Percentiles rank a stretch among this genome's conserved stretches.
Evolutionary conservation across 129 eudicot genomes (phyloP).

Genomic region (Centella asiatica): DNA sequence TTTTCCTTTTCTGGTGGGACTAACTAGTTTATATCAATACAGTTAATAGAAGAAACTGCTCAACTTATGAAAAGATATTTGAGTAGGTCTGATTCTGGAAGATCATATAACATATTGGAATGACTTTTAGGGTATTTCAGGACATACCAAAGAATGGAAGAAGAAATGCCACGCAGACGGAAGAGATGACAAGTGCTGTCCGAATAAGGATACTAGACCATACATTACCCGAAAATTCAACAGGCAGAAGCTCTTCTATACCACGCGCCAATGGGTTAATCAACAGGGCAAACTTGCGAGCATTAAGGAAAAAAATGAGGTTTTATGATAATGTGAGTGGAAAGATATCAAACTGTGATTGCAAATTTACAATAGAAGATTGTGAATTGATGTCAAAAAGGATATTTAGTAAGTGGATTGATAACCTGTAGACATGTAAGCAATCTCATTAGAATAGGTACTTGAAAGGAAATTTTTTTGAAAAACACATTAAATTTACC

Average conservation of each 20-base stretch:
- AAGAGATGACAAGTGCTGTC: conserved; percentile 58
- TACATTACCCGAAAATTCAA: conserved; percentile 23
- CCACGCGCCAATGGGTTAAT: conserved; percentile 89
- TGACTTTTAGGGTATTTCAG: background rate
- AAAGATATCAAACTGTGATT: conserved; percentile 10
- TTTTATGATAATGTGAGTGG: background rate
- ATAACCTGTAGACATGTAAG: conserved; percentile 50
- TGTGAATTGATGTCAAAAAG: conserved; percentile 21
- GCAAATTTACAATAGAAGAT: background rate
- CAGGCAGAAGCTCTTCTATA: conserved; percentile 80
- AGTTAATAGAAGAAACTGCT: background rate
- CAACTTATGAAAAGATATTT: background rate
- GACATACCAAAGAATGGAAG: conserved; percentile 83
- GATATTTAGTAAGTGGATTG: conserved; percentile 84
- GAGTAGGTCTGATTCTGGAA: background rate
- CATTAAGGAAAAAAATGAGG: conserved; percentile 33
- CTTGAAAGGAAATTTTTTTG: background rate
- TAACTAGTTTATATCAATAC: background rate
- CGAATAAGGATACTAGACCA: conserved; percentile 57
- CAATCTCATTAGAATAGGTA: conserved; percentile 2
- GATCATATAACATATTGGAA: background rate
- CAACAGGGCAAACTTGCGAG: conserved; percentile 52
- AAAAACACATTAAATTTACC: background rate
- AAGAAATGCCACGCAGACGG: conserved; percentile 60
- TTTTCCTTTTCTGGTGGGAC: too few species aligned